Conservation (phyloP, 202 grass and related monocot species). For the Bolboschoenoplectus hybrid region DNA sequence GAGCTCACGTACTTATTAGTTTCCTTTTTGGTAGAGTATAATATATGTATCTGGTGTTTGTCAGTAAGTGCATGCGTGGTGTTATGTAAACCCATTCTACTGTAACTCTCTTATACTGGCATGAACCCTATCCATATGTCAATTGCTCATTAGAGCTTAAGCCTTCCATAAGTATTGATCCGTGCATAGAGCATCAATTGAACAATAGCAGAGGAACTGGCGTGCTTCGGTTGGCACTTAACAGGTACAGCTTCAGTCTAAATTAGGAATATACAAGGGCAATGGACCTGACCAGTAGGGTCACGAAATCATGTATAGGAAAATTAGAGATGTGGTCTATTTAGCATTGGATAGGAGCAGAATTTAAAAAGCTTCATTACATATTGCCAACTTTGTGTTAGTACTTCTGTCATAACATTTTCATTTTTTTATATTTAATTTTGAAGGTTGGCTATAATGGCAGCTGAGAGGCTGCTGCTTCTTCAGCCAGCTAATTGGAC, state of each 20-base stretch:
- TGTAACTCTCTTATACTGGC: constrained; percentile 24
- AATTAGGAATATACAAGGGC: constrained; percentile 28
- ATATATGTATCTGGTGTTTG: constrained; percentile 25
- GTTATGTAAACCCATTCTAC: constrained; percentile 23
- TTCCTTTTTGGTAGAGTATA: constrained; percentile 28
- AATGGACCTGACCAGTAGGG: constrained; percentile 12
- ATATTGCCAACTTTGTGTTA: neutral
- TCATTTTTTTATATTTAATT: constrained; percentile 17
- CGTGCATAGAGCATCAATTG: constrained; percentile 34
- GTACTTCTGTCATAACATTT: neutral
- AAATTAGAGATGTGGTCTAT: constrained; percentile 30
- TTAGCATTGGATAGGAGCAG: neutral
- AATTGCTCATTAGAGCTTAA: constrained; percentile 36
- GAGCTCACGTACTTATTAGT: constrained; percentile 47
- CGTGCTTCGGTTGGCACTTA: constrained; percentile 26
- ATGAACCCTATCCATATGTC: constrained; percentile 19
- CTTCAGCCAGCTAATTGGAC: constrained; percentile 53
- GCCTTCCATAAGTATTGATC: constrained; percentile 30
- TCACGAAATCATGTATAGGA: constrained; percentile 26
- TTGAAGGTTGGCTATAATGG: constrained; percentile 52
- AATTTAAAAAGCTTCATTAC: neutral
- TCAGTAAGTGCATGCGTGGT: constrained; percentile 19
- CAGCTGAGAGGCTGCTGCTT: constrained; percentile 48
- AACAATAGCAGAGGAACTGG: constrained; percentile 34
- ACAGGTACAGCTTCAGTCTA: constrained; percentile 33